Percentiles rank a stretch among this genome's conserved stretches.
Conservation (phyloP, 768 basidiomycete species). For the Trametes cinnabarina region DNA sequence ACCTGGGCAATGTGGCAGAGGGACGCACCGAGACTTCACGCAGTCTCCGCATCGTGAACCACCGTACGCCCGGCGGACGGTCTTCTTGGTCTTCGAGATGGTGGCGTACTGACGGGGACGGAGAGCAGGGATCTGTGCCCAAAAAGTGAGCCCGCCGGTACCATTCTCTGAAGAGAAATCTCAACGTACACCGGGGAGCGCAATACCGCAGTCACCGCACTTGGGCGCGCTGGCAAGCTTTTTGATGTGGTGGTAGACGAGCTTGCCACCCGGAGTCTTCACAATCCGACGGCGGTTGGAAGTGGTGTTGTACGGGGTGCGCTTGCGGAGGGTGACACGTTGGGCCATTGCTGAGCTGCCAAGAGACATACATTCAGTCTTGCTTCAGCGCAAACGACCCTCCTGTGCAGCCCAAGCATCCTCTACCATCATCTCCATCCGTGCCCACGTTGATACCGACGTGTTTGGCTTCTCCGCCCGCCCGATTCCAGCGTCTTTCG, state of each 20-base stretch:
- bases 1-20: too few relatives aligned
- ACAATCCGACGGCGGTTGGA: slow-evolving; percentile 94
- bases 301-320: slow-evolving; percentile 96
- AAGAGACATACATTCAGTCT: slow-evolving; percentile 20
- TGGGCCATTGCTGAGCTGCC: slow-evolving; percentile 73
- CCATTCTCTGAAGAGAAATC: neutral
- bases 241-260: slow-evolving; percentile 97
- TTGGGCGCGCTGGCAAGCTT: slow-evolving; percentile 90
- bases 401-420: neutral
- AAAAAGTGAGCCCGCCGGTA: neutral
- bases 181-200: slow-evolving; percentile 84
- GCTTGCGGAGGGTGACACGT: slow-evolving; percentile 99
- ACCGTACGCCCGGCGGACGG: slow-evolving; percentile 93
- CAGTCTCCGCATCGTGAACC: slow-evolving; percentile 96
- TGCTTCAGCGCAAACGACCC: neutral
- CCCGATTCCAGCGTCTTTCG: neutral
- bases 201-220: slow-evolving; percentile 97
- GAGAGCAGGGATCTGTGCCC: slow-evolving; percentile 80
- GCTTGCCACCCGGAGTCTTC: slow-evolving; percentile 98
- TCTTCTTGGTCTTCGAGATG: slow-evolving; percentile 97
- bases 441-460: neutral
- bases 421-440: neutral
- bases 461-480: neutral
- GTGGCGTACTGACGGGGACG: slow-evolving; percentile 95
- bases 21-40: slow-evolving; percentile 86